A percentile compares a stretch with the other conserved stretches of the same genome.
Evolutionary conservation across 2,329 filamentous ascomycete genomes (phyloP).

Genomic region (Botrytis squamosa): DNA sequence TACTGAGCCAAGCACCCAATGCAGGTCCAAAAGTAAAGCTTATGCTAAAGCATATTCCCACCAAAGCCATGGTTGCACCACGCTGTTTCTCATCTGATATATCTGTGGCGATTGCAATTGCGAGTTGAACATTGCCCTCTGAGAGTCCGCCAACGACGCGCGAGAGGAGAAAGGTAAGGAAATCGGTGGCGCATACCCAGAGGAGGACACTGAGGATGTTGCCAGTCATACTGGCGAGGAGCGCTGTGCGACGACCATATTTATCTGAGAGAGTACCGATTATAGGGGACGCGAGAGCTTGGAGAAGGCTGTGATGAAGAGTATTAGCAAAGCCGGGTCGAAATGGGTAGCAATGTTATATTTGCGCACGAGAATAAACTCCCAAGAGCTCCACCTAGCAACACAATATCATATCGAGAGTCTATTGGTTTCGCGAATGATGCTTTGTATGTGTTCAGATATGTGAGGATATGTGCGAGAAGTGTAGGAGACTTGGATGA

Average conservation of each 20-base stretch:
- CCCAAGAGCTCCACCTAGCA: constrained; percentile 88
- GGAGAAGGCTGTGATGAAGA: constrained; percentile 63
- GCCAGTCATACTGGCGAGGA: constrained; percentile 87
- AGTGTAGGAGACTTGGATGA: constrained; percentile 57
- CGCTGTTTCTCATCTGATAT: constrained; percentile 83
- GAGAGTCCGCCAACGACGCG: constrained; percentile 89
- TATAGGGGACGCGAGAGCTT: constrained; percentile 86
- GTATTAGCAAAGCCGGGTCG: neutral
- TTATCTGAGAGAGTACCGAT: constrained; percentile 87
- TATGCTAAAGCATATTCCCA: constrained; percentile 94
- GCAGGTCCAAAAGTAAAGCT: constrained; percentile 96
- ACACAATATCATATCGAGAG: constrained; percentile 93
- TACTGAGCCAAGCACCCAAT: constrained; percentile 81
- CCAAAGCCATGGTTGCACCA: constrained; percentile 91
- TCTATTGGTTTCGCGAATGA: constrained; percentile 90
- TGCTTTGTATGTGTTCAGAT: constrained; percentile 92
- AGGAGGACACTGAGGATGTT: constrained; percentile 92
- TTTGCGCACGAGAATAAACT: constrained; percentile 72
- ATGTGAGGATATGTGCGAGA: constrained; percentile 74
- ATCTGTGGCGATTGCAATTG: constrained; percentile 93
- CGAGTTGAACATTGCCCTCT: constrained; percentile 95
- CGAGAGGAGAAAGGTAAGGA: constrained; percentile 93
- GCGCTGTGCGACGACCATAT: constrained; percentile 80
- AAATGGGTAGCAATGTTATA: neutral
- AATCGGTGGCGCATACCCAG: constrained; percentile 92